A percentile compares a stretch with the other conserved stretches of the same genome.
Conservation (phyloP, 495 filamentous ascomycete genomes). For the Bacidia gigantensis region DNA sequence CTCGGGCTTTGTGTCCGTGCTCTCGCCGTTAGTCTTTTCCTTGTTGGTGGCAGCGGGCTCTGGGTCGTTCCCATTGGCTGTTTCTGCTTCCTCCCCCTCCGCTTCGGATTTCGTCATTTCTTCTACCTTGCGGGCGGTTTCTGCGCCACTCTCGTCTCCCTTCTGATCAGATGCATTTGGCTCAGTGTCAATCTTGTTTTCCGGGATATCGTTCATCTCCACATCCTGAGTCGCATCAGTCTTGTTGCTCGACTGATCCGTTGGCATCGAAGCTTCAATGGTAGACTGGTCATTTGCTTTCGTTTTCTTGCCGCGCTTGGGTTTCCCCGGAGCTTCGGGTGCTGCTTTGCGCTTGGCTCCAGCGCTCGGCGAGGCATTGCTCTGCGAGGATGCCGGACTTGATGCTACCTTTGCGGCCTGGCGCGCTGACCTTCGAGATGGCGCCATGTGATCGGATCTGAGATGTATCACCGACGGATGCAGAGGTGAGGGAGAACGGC, state of each 20-base stretch:
- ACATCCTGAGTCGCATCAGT: slow-evolving; percentile 11
- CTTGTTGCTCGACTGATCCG: background rate
- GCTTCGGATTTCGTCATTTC: background rate
- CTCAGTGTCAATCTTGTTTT: slow-evolving; percentile 4
- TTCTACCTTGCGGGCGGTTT: slow-evolving; percentile 9
- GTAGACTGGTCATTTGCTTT: slow-evolving; percentile 16
- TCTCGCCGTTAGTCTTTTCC: too few species aligned
- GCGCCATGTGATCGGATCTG: slow-evolving; percentile 12
- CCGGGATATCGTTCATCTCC: slow-evolving; percentile 13
- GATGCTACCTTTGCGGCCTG: slow-evolving; percentile 15
- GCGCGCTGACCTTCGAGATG: slow-evolving; percentile 15
- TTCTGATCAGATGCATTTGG: background rate
- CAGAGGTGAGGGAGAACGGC: background rate
- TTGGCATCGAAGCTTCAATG: slow-evolving; percentile 18
- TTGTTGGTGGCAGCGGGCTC: slow-evolving; percentile 6
- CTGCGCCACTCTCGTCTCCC: slow-evolving; percentile 7
- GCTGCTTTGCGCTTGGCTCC: slow-evolving; percentile 18
- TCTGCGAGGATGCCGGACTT: slow-evolving; percentile 12
- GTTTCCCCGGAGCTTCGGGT: slow-evolving; percentile 5
- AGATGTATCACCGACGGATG: background rate
- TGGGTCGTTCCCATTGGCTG: background rate
- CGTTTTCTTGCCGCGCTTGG: slow-evolving; percentile 19
- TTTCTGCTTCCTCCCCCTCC: slow-evolving; percentile 1
- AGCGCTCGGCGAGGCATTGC: slow-evolving; percentile 8
- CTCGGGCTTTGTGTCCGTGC: background rate